Percentiles rank a stretch among this genome's conserved stretches.
phyloP scores from a whole-genome alignment of 768 basidiomycete species.

The Leccinellum luteum region DNA sequence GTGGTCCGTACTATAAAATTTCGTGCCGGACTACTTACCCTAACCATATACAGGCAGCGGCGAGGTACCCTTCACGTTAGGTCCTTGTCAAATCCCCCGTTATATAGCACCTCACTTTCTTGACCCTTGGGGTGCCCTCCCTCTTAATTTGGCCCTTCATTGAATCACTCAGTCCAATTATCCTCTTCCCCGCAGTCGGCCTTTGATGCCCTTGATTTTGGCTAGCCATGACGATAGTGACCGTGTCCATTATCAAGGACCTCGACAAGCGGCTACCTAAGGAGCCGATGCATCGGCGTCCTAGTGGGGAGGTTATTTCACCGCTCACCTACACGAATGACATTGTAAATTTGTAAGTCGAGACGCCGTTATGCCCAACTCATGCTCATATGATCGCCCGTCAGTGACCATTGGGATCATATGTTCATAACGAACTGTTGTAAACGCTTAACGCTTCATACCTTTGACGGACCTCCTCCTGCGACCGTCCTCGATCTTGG shows the following conservation, averaged over 20 bases:
- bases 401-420: slow-evolving; percentile 70
- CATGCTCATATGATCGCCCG: slow-evolving; percentile 1
- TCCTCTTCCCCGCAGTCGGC: slow-evolving; percentile 12
- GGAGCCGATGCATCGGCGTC: slow-evolving; percentile 41
- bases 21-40: slow-evolving; percentile 21
- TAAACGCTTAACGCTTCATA: slow-evolving; percentile 50
- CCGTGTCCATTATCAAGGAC: slow-evolving; percentile 34
- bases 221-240: slow-evolving; percentile 22
- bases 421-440: slow-evolving; percentile 56
- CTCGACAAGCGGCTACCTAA: slow-evolving; percentile 45
- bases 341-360: slow-evolving; percentile 53
- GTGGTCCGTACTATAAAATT: slow-evolving; percentile 18
- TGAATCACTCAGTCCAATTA: neutral
- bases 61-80: slow-evolving; percentile 6
- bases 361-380: slow-evolving; percentile 1
- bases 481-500: slow-evolving; percentile 61
- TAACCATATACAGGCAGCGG: slow-evolving; percentile 1
- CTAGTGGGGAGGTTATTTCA: slow-evolving; percentile 50
- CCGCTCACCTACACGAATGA: slow-evolving; percentile 50
- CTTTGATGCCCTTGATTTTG: slow-evolving; percentile 25
- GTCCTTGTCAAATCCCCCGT: too few relatives aligned
- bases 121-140: slow-evolving; percentile 16
- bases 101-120: slow-evolving; percentile 19
- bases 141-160: slow-evolving; percentile 16
- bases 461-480: slow-evolving; percentile 57